Percentiles rank a stretch among this genome's conserved stretches.
Evolutionary conservation across 1,284 basidiomycete species (phyloP).

Genomic region (Coniferiporia weirii): DNA sequence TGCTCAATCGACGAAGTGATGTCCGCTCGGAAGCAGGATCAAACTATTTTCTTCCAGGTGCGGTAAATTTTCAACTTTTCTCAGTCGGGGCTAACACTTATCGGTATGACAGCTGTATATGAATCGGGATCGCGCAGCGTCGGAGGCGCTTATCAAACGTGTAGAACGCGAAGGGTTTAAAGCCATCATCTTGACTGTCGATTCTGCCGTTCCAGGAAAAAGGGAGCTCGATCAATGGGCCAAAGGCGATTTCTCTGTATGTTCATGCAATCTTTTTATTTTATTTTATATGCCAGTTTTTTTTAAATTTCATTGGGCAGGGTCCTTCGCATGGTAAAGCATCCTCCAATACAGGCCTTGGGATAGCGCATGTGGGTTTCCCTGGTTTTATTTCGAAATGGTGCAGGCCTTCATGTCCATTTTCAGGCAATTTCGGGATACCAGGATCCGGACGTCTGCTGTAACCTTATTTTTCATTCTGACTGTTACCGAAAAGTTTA

Average conservation of each 20-base stretch:
- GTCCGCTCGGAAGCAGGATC: constrained; percentile 40
- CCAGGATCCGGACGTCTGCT: constrained; percentile 54
- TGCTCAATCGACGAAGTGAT: constrained; percentile 55
- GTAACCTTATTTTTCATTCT: constrained; percentile 26
- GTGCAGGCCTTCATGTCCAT: background rate
- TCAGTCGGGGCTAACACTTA: background rate
- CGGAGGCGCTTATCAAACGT: constrained; percentile 46
- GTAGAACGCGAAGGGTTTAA: constrained; percentile 51
- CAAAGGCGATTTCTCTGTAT: constrained; percentile 22
- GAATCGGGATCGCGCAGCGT: constrained; percentile 49
- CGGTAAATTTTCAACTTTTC: background rate
- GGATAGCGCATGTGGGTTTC: constrained; percentile 39
- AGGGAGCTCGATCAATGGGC: constrained; percentile 41
- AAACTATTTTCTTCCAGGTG: constrained; percentile 46
- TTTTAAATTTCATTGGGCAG: constrained; percentile 17
- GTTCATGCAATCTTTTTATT: background rate
- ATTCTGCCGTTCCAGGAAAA: constrained; percentile 60
- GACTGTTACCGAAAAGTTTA: background rate
- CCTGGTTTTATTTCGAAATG: background rate
- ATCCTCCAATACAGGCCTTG: constrained; percentile 31
- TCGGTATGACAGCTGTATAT: constrained; percentile 38
- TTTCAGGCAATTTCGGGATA: constrained; percentile 33
- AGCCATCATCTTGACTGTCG: constrained; percentile 52
- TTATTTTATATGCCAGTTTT: background rate
- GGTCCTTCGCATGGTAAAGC: constrained; percentile 46